Evolutionary conservation across 2,329 filamentous ascomycete genomes (phyloP).

Genomic region (Zymoseptoria tritici): DNA sequence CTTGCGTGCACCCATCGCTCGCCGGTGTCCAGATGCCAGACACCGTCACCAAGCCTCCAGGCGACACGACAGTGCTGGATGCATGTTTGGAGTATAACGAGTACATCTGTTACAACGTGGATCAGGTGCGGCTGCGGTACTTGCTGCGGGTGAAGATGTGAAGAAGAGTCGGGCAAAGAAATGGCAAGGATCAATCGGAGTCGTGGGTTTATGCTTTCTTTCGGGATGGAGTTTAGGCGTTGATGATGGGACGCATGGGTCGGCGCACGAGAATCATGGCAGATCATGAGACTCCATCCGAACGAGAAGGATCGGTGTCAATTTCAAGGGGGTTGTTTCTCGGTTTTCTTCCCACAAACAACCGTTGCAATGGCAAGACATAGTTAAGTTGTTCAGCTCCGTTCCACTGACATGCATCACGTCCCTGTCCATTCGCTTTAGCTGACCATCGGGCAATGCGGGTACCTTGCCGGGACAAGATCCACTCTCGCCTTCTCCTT

Average conservation of each 20-base stretch:
- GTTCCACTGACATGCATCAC: no score
- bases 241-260: background rate
- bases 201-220: background rate
- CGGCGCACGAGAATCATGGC: background rate
- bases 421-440: no score
- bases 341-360: no score
- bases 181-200: background rate
- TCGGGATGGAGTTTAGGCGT: background rate
- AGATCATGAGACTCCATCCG: no score
- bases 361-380: no score
- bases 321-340: no score
- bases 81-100: constrained; percentile 61
- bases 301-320: no score
- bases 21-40: constrained; percentile 58
- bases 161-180: background rate
- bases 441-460: no score
- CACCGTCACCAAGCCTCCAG: constrained; percentile 10
- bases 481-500: no score
- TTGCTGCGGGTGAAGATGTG: constrained; percentile 52
- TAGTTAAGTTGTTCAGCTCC: no score
- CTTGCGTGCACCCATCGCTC: constrained; percentile 55
- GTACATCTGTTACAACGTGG: constrained; percentile 63
- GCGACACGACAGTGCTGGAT: constrained; percentile 15
- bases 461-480: no score
- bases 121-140: constrained; percentile 64